These are phyloP conservation scores for Colletotrichum falcatum DNA, from an alignment of 2,329 filamentous ascomycete species.

Conservation along the genomic window DNA sequence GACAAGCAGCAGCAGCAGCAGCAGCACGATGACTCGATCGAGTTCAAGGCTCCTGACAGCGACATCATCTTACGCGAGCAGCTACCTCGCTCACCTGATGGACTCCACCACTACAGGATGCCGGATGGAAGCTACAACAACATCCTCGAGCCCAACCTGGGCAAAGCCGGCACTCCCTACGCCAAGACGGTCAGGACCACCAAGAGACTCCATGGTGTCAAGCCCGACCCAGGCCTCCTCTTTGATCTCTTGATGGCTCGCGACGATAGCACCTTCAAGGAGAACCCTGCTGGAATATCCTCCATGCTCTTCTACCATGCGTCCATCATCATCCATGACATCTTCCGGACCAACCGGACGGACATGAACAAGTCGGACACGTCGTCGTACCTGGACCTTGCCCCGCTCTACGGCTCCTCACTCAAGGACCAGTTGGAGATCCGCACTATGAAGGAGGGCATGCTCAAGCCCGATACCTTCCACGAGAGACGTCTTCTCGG, in stretches of 20 bases:
- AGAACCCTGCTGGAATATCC: conserved; percentile 79
- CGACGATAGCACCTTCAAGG: conserved; percentile 60
- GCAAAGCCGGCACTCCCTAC: conserved; percentile 74
- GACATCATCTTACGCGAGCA: conserved; percentile 52
- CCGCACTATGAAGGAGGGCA: conserved; percentile 73
- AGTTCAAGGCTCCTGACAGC: conserved; percentile 55
- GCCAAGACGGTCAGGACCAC: conserved; percentile 73
- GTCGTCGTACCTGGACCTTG: conserved; percentile 80
- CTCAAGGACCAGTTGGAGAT: conserved; percentile 72
- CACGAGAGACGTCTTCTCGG: conserved; percentile 77
- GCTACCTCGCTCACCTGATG: conserved; percentile 52
- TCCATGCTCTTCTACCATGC: conserved; percentile 82
- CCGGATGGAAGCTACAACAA: conserved; percentile 64
- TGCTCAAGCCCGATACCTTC: conserved; percentile 78
- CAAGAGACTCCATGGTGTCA: conserved; percentile 67
- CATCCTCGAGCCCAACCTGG: conserved; percentile 71
- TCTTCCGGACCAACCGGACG: conserved; percentile 60
- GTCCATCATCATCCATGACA: conserved; percentile 67
- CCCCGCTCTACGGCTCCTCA: conserved; percentile 78
- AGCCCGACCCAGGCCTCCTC: conserved; percentile 73
- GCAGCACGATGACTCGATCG: conserved; percentile 50
- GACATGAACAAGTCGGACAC: conserved; percentile 74
- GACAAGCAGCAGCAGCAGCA: conserved; percentile 49
- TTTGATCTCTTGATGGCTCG: conserved; percentile 74
- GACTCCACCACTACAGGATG: conserved; percentile 50